phyloP scores from a whole-genome alignment of 352 stramenopile species.

The Pythium rishiriense region DNA sequence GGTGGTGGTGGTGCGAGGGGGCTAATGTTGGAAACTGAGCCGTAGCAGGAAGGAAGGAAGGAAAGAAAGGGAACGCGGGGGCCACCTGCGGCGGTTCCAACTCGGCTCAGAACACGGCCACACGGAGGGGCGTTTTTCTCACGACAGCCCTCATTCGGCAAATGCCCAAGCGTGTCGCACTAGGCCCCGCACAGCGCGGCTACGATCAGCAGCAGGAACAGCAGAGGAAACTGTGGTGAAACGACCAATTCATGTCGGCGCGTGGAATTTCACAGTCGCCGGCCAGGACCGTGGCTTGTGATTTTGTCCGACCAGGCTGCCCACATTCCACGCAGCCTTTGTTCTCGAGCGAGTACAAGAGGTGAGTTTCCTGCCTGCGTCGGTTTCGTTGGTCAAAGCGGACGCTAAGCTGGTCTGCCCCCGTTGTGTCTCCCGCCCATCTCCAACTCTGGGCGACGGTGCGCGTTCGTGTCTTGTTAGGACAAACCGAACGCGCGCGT shows the following conservation, averaged over 20 bases:
- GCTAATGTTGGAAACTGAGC: conserved; percentile 4
- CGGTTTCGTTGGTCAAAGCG: neutral
- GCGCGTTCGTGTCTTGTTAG: conserved; percentile 5
- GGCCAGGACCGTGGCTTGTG: neutral
- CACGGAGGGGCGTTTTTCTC: neutral
- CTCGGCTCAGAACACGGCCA: conserved; percentile 1
- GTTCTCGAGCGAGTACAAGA: conserved; percentile 26
- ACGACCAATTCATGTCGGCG: neutral
- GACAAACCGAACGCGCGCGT: conserved; percentile 36
- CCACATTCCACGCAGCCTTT: conserved; percentile 16
- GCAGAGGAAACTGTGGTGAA: conserved; percentile 7
- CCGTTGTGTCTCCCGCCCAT: neutral
- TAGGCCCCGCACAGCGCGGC: neutral
- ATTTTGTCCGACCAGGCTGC: conserved; percentile 10
- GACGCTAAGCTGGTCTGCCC: neutral
- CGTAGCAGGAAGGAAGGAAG: neutral
- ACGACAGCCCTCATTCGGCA: conserved; percentile 1
- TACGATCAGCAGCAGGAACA: neutral
- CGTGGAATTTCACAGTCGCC: conserved; percentile 2
- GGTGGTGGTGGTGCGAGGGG: neutral
- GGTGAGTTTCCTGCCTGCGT: conserved; percentile 3
- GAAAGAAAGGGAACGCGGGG: neutral
- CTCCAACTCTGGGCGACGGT: neutral
- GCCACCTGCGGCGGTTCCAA: neutral
- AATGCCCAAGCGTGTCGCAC: conserved; percentile 9